Conservation (phyloP, 768 basidiomycete species). For the Calocera viscosa region DNA sequence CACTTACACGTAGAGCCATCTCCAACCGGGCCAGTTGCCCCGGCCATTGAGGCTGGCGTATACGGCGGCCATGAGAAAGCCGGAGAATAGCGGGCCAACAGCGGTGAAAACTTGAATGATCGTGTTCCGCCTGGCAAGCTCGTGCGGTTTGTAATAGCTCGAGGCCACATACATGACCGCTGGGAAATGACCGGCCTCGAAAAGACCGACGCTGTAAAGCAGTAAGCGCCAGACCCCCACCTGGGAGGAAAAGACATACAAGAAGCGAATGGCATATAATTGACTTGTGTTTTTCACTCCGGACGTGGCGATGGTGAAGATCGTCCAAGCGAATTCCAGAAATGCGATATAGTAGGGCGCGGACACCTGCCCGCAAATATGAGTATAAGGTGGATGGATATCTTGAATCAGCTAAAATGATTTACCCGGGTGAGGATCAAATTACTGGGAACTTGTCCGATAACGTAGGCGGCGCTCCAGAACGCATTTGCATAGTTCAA, state of each 20-base stretch:
- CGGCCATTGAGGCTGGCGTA: slow-evolving; percentile 17
- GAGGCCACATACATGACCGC: slow-evolving; percentile 21
- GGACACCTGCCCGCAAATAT: not conserved
- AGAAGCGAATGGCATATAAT: slow-evolving; percentile 20
- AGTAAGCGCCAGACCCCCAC: not conserved
- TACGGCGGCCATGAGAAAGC: slow-evolving; percentile 22
- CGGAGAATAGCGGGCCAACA: slow-evolving; percentile 19
- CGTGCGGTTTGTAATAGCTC: slow-evolving; percentile 20
- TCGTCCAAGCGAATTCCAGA: slow-evolving; percentile 20
- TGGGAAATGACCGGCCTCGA: slow-evolving; percentile 22
- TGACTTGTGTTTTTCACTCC: slow-evolving; percentile 18
- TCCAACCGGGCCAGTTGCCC: slow-evolving; percentile 18
- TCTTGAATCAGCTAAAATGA: not conserved
- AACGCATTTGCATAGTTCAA: slow-evolving; percentile 34
- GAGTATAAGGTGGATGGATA: not conserved
- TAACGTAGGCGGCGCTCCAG: slow-evolving; percentile 21
- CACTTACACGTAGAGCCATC: slow-evolving; percentile 19
- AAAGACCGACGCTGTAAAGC: slow-evolving; percentile 17
- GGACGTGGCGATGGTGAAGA: slow-evolving; percentile 19
- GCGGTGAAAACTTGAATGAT: slow-evolving; percentile 19
- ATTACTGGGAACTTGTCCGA: slow-evolving; percentile 21
- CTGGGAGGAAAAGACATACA: slow-evolving; percentile 13
- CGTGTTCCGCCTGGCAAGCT: slow-evolving; percentile 19
- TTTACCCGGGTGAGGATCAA: slow-evolving; percentile 15
- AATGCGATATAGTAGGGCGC: slow-evolving; percentile 20